These are phyloP conservation scores for Botryobasidium botryosum DNA, from an alignment of 768 basidiomycete species.

Conservation along the genomic window DNA sequence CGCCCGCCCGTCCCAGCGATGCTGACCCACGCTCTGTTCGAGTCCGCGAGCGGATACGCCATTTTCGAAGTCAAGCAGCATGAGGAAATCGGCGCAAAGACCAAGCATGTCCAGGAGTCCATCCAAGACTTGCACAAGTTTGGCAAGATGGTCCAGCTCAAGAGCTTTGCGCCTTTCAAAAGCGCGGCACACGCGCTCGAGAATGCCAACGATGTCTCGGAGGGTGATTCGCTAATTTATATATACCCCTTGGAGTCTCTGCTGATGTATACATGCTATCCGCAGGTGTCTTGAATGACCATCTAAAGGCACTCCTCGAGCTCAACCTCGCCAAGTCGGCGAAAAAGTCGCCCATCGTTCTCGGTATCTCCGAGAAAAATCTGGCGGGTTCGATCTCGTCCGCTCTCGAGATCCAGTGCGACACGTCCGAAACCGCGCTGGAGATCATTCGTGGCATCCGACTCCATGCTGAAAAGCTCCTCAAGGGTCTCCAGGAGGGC, in stretches of 20 bases:
- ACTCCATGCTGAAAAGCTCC: constrained; percentile 73
- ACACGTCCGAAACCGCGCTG: constrained; percentile 60
- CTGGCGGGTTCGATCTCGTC: constrained; percentile 67
- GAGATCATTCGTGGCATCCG: constrained; percentile 89
- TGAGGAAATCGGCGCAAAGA: constrained; percentile 75
- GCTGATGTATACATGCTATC: neutral
- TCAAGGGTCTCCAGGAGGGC: constrained; percentile 72
- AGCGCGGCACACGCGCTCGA: constrained; percentile 86
- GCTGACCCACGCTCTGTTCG: constrained; percentile 74
- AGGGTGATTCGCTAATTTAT: constrained; percentile 39
- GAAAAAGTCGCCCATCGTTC: constrained; percentile 41
- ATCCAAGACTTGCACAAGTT: constrained; percentile 80
- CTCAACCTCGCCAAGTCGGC: constrained; percentile 62
- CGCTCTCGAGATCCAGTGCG: constrained; percentile 54
- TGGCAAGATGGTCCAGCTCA: constrained; percentile 75
- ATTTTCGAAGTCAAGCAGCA: constrained; percentile 74
- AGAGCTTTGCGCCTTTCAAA: constrained; percentile 89
- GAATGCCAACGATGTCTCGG: constrained; percentile 90
- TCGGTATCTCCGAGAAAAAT: constrained; percentile 62
- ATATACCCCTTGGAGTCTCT: neutral
- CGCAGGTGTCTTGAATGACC: constrained; percentile 69
- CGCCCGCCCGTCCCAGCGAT: constrained; percentile 28
- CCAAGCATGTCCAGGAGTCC: constrained; percentile 64
- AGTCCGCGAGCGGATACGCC: constrained; percentile 87
- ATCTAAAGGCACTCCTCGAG: constrained; percentile 69